Conservation (phyloP, 352 stramenopile species). For the Pythium inflatum region DNA sequence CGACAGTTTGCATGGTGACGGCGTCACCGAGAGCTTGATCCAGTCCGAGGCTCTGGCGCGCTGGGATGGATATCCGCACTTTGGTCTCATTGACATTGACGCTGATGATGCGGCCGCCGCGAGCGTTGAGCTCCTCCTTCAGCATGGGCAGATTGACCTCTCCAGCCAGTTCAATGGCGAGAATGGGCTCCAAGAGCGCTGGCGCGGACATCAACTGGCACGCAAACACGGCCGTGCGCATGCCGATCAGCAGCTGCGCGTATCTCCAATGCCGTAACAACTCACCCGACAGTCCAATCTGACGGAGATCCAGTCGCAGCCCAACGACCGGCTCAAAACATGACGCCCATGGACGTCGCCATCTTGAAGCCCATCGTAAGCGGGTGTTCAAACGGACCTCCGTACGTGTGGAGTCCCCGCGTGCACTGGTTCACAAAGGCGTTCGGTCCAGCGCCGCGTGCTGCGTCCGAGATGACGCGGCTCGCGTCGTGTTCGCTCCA, state of each 20-base stretch:
- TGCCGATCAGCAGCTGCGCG: neutral
- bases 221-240: neutral
- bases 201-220: conserved; percentile 7
- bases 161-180: neutral
- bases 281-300: neutral
- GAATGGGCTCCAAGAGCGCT: neutral
- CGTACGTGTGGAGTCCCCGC: too few relatives aligned
- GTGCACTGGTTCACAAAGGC: conserved; percentile 10
- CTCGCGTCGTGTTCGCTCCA: neutral
- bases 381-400: too few relatives aligned
- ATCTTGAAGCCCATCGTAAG: too few relatives aligned
- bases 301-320: neutral
- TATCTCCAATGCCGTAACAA: neutral
- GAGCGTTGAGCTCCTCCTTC: neutral
- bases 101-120: neutral
- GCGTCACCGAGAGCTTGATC: neutral
- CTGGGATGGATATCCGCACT: neutral
- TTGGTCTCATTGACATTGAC: neutral
- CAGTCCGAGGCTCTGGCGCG: neutral
- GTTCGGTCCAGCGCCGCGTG: neutral
- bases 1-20: neutral
- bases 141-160: neutral
- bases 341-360: too few relatives aligned
- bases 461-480: neutral
- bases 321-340: conserved; percentile 2